These are phyloP conservation scores for Fistulinella staudtii DNA, from an alignment of 1,284 basidiomycete genomes.

Conservation along the genomic window DNA sequence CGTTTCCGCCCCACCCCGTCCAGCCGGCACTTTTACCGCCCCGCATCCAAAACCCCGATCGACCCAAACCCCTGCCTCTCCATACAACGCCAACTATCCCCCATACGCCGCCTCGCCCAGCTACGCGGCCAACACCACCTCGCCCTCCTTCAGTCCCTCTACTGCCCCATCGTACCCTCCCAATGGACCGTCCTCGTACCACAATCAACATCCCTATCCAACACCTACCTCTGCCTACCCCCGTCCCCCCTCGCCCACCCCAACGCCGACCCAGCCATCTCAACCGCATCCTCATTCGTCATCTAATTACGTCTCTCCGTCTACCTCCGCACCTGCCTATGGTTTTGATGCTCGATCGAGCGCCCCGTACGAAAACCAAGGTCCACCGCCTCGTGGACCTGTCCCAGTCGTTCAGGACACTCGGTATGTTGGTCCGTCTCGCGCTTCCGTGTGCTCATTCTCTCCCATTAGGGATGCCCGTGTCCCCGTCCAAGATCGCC, in stretches of 20 bases:
- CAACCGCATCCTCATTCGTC: constrained; percentile 19
- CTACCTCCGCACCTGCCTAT: constrained; percentile 21
- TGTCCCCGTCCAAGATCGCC: constrained; percentile 21
- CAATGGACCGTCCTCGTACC: constrained; percentile 15
- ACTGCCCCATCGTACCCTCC: constrained; percentile 21
- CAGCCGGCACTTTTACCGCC: constrained; percentile 13
- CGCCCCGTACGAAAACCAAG: constrained; percentile 20
- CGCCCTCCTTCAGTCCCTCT: constrained; percentile 24
- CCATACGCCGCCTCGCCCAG: constrained; percentile 22
- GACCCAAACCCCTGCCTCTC: constrained; percentile 16
- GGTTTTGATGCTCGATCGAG: constrained; percentile 19
- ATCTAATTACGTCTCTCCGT: constrained; percentile 22
- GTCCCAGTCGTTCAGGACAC: constrained; percentile 23
- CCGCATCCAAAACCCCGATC: constrained; percentile 23
- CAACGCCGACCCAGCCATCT: constrained; percentile 25
- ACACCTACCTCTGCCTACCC: constrained; percentile 30
- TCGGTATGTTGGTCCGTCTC: constrained; percentile 19
- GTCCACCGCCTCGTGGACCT: constrained; percentile 13
- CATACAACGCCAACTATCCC: constrained; percentile 20
- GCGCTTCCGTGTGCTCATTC: background rate
- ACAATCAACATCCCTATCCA: constrained; percentile 22
- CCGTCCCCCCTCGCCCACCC: constrained; percentile 28
- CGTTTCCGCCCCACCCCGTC: no score
- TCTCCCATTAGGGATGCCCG: constrained; percentile 21
- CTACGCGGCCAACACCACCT: constrained; percentile 21